Conservation (phyloP, 2,329 filamentous ascomycete genomes). For the Helotiales sp. region DNA sequence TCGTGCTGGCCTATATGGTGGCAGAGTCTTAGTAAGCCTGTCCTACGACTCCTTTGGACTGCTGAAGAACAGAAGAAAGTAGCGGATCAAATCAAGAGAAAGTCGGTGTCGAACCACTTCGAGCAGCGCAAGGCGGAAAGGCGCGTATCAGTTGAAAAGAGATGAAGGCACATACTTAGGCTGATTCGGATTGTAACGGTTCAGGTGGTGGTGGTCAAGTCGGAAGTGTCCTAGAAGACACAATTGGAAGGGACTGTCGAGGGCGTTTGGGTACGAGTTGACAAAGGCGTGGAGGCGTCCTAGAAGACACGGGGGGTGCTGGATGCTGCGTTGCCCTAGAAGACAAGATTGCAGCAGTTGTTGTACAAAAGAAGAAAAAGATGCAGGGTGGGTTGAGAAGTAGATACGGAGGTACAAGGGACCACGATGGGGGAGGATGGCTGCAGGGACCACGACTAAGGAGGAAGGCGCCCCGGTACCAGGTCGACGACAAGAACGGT, state of each 20-base stretch:
- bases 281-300: not conserved
- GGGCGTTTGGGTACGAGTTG: not conserved
- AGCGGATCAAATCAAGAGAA: too few species aligned
- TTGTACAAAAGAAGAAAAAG: not conserved
- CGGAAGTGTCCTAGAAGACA: not conserved
- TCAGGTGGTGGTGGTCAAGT: not conserved
- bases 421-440: not conserved
- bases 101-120: too few species aligned
- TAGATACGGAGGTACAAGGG: not conserved
- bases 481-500: too few species aligned
- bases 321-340: not conserved
- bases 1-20: too few species aligned
- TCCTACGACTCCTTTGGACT: too few species aligned
- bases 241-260: not conserved
- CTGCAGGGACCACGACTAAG: not conserved
- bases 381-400: not conserved
- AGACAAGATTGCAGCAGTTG: not conserved
- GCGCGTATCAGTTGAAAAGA: too few species aligned
- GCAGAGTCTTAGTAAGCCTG: too few species aligned
- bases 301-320: conserved; percentile 1
- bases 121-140: too few species aligned
- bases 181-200: not conserved
- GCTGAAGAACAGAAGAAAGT: too few species aligned
- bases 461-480: not conserved
- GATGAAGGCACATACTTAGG: not conserved